Conservation (phyloP, 805 yeast species). For the Cyberlindnera bimundalis region DNA sequence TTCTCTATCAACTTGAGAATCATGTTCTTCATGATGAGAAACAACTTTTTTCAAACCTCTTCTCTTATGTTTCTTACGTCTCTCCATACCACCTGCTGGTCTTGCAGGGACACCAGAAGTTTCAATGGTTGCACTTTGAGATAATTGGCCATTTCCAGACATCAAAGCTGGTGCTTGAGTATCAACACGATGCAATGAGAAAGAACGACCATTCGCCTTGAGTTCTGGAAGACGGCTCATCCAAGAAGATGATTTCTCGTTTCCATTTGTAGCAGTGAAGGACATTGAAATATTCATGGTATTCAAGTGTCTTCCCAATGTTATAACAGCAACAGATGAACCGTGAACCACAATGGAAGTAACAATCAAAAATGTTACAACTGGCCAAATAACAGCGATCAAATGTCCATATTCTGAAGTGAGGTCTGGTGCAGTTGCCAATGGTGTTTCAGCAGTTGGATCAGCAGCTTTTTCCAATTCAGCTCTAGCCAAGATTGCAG, state of each 20-base stretch:
- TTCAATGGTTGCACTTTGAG: slow-evolving; percentile 45
- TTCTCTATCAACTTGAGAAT: slow-evolving; percentile 31
- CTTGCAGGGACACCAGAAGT: slow-evolving; percentile 62
- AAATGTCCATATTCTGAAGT: slow-evolving; percentile 14
- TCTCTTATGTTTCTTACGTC: slow-evolving; percentile 39
- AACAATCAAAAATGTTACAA: slow-evolving; percentile 73
- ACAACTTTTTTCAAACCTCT: slow-evolving; percentile 30
- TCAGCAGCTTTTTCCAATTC: slow-evolving; percentile 54
- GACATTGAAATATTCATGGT: slow-evolving; percentile 79
- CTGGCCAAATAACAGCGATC: slow-evolving; percentile 68
- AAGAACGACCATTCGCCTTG: slow-evolving; percentile 56
- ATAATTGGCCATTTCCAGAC: slow-evolving; percentile 20
- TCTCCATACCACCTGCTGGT: slow-evolving; percentile 73
- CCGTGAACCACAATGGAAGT: slow-evolving; percentile 89
- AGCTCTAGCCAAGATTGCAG: slow-evolving; percentile 73
- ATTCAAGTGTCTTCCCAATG: slow-evolving; percentile 74
- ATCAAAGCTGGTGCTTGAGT: slow-evolving; percentile 43
- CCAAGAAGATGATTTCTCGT: slow-evolving; percentile 63
- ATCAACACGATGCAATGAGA: slow-evolving; percentile 80
- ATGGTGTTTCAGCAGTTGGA: slow-evolving; percentile 54
- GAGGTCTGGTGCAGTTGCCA: slow-evolving; percentile 41
- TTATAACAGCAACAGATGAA: slow-evolving; percentile 71
- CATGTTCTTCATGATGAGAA: slow-evolving; percentile 1
- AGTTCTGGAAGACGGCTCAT: slow-evolving; percentile 79
- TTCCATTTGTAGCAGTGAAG: slow-evolving; percentile 64